Conservation (phyloP, 2,329 filamentous ascomycete genomes). For the Cladophialophora yegresii region DNA sequence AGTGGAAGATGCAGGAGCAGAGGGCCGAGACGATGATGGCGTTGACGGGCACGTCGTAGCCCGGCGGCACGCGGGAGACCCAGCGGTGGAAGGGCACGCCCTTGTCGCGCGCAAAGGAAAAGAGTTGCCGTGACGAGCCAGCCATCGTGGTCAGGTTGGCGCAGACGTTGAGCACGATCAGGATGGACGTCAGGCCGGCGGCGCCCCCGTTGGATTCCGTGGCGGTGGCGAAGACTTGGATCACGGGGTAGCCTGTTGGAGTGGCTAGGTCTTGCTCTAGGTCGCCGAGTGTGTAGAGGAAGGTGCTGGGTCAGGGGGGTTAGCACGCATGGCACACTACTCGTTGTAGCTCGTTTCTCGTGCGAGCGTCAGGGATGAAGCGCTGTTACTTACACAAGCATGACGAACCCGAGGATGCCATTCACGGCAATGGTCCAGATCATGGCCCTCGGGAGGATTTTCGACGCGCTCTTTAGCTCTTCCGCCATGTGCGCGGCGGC, state of each 20-base stretch:
- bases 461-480: conserved; percentile 44
- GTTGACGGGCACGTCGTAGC: conserved; percentile 44
- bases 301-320: conserved; percentile 32
- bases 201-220: conserved; percentile 41
- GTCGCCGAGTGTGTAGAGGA: conserved; percentile 45
- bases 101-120: conserved; percentile 45
- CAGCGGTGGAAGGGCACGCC: conserved; percentile 41
- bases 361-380: conserved; percentile 18
- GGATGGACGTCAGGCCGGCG: conserved; percentile 45
- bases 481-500: conserved; percentile 44
- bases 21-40: conserved; percentile 47
- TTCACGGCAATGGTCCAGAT: conserved; percentile 43
- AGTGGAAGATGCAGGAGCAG: conserved; percentile 49
- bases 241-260: conserved; percentile 41
- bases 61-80: conserved; percentile 38
- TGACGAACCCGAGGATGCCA: conserved; percentile 42
- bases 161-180: conserved; percentile 41
- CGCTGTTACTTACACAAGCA: conserved; percentile 42
- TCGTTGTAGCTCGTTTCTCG: not conserved
- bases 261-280: conserved; percentile 38
- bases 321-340: not conserved
- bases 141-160: conserved; percentile 41
- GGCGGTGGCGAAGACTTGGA: conserved; percentile 40
- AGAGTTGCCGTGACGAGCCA: conserved; percentile 41
- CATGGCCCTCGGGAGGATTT: conserved; percentile 44